Conservation (phyloP, 495 filamentous ascomycete genomes). For the Cladorrhinum samala region DNA sequence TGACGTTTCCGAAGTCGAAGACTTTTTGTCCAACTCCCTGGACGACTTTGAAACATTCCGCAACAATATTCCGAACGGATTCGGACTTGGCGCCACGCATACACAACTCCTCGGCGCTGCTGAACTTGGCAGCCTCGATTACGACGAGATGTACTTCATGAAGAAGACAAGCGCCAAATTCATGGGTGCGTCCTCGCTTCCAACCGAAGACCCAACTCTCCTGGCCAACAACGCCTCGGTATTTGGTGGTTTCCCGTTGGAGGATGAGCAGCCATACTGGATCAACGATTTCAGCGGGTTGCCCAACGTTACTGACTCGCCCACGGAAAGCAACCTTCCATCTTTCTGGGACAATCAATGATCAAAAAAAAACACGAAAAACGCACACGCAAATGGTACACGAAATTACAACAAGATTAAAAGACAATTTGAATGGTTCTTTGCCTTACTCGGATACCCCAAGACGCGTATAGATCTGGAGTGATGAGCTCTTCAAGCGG, state of each 20-base stretch:
- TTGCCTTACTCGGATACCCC: slow-evolving; percentile 12
- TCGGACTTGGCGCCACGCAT: slow-evolving; percentile 48
- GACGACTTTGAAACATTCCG: slow-evolving; percentile 50
- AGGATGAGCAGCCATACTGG: slow-evolving; percentile 31
- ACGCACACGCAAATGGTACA: background rate
- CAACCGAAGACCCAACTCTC: slow-evolving; percentile 30
- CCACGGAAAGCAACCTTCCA: slow-evolving; percentile 22
- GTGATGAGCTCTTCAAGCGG: slow-evolving; percentile 1
- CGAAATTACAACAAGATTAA: slow-evolving; percentile 1
- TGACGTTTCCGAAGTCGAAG: slow-evolving; percentile 69
- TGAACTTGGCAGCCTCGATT: slow-evolving; percentile 54
- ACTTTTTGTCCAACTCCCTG: slow-evolving; percentile 51
- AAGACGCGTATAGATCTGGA: background rate
- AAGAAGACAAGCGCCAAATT: slow-evolving; percentile 47
- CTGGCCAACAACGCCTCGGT: slow-evolving; percentile 12
- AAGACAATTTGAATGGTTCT: slow-evolving; percentile 8
- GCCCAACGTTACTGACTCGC: slow-evolving; percentile 25
- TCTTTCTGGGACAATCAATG: slow-evolving; percentile 29
- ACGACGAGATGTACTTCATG: slow-evolving; percentile 49
- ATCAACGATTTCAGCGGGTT: slow-evolving; percentile 22
- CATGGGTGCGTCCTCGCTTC: slow-evolving; percentile 30
- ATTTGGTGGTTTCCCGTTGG: slow-evolving; percentile 20
- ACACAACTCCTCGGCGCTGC: slow-evolving; percentile 45
- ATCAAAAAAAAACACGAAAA: slow-evolving; percentile 4
- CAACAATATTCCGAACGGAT: slow-evolving; percentile 43